Evolutionary conservation across 2,329 filamentous ascomycete genomes (phyloP).

Genomic region (Botrytis fragariae): DNA sequence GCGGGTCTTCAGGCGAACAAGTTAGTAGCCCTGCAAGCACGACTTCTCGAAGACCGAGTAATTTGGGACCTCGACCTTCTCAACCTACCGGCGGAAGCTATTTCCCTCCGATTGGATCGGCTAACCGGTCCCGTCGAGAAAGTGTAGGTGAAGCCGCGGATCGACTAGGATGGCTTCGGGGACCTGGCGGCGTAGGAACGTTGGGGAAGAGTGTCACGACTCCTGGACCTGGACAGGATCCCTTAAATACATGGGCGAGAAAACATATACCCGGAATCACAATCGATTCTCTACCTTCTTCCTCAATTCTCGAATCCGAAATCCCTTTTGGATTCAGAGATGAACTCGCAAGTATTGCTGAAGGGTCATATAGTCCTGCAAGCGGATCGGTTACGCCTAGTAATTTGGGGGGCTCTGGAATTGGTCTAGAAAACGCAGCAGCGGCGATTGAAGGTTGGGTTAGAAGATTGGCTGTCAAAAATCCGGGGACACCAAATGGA

Average conservation of each 20-base stretch:
- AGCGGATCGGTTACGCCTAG: conserved; percentile 43
- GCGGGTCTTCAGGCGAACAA: conserved; percentile 26
- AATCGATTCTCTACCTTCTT: conserved; percentile 64
- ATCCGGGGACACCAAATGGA: conserved; percentile 42
- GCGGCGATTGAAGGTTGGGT: conserved; percentile 89
- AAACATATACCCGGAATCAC: conserved; percentile 79
- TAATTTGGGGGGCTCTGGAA: conserved; percentile 44
- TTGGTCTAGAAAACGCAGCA: conserved; percentile 74
- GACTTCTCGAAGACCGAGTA: conserved; percentile 31
- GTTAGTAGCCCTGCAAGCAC: conserved; percentile 30
- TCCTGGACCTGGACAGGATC: conserved; percentile 81
- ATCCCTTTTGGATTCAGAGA: conserved; percentile 52
- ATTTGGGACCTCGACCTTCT: conserved; percentile 28
- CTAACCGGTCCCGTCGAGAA: conserved; percentile 33
- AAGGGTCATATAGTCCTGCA: conserved; percentile 33
- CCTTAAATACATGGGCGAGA: conserved; percentile 78
- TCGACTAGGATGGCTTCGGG: conserved; percentile 65
- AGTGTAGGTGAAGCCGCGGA: conserved; percentile 40
- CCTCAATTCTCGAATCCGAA: conserved; percentile 62
- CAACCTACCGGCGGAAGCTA: conserved; percentile 31
- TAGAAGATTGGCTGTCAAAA: conserved; percentile 71
- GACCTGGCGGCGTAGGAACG: conserved; percentile 85
- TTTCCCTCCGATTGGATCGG: conserved; percentile 34
- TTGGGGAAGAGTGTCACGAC: conserved; percentile 67
- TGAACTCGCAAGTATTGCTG: conserved; percentile 45